Percentiles rank a stretch among this genome's conserved stretches.
Conservation (phyloP, 306 rosid species). For the Quercus dentata region DNA sequence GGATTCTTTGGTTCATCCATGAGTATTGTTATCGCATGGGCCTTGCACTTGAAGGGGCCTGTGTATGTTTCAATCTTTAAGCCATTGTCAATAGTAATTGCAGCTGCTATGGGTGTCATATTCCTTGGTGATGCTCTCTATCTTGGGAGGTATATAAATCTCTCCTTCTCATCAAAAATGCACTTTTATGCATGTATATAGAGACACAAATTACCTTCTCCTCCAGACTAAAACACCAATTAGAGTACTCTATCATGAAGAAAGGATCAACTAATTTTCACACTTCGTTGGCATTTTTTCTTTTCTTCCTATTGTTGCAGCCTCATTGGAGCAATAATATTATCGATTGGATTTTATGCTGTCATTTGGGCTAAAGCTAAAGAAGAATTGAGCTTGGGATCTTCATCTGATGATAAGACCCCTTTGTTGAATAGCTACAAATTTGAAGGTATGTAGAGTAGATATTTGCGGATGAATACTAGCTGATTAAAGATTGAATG, state of each 20-base stretch:
- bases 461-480: background rate
- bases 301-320: conserved; percentile 16
- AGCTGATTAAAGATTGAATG: background rate
- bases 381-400: conserved; percentile 14
- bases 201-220: background rate
- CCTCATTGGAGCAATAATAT: conserved; percentile 43
- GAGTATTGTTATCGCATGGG: conserved; percentile 31
- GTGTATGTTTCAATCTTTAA: conserved; percentile 20
- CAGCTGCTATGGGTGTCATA: conserved; percentile 27
- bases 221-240: no score
- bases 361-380: conserved; percentile 57
- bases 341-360: conserved; percentile 53
- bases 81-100: conserved; percentile 37
- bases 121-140: conserved; percentile 32
- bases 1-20: conserved; percentile 27
- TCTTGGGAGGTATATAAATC: conserved; percentile 26
- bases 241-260: no score
- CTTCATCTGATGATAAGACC: background rate
- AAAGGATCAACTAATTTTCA: no score
- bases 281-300: background rate
- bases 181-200: no score
- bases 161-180: no score
- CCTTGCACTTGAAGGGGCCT: conserved; percentile 27
- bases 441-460: background rate
- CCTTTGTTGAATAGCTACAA: conserved; percentile 33